These are phyloP conservation scores for Citrus hindsii DNA, from an alignment of 345 rosid genomes.

Conservation along the genomic window DNA sequence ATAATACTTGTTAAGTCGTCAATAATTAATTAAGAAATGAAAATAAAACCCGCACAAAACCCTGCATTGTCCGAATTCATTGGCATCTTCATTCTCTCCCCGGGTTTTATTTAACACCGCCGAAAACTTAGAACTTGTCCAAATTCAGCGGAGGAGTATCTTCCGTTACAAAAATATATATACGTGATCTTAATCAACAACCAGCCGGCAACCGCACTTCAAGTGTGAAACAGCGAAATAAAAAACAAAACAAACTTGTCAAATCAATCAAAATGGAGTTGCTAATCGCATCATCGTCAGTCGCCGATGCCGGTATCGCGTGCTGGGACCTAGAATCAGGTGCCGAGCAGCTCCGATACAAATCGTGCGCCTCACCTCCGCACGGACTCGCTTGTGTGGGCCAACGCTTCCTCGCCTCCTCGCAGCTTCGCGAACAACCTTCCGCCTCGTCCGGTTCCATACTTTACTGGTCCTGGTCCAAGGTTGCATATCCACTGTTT, in stretches of 20 bases:
- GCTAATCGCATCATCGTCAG: slow-evolving; percentile 65
- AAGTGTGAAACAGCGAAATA: too few relatives aligned
- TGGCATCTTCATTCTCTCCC: too few relatives aligned
- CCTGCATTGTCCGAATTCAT: too few relatives aligned
- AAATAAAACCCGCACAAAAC: too few relatives aligned
- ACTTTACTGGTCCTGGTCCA: slow-evolving; percentile 75
- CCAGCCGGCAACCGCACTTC: neutral
- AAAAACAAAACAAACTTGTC: too few relatives aligned
- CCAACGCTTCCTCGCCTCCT: slow-evolving; percentile 56
- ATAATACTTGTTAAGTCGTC: too few relatives aligned
- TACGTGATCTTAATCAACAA: neutral
- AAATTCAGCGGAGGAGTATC: neutral
- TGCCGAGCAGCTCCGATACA: slow-evolving; percentile 53
- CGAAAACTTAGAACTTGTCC: neutral
- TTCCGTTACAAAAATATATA: neutral
- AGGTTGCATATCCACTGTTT: slow-evolving; percentile 32
- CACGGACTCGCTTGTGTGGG: slow-evolving; percentile 72
- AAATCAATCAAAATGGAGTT: slow-evolving; percentile 24
- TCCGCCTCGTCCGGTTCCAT: slow-evolving; percentile 59
- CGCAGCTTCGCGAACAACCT: slow-evolving; percentile 60
- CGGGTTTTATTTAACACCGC: too few relatives aligned
- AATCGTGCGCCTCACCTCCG: slow-evolving; percentile 64
- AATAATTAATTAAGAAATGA: too few relatives aligned
- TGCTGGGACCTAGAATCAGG: slow-evolving; percentile 78
- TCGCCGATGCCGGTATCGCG: slow-evolving; percentile 66